Evolutionary conservation across 1,284 basidiomycete species (phyloP).

Genomic region (Ganoderma boninense): DNA sequence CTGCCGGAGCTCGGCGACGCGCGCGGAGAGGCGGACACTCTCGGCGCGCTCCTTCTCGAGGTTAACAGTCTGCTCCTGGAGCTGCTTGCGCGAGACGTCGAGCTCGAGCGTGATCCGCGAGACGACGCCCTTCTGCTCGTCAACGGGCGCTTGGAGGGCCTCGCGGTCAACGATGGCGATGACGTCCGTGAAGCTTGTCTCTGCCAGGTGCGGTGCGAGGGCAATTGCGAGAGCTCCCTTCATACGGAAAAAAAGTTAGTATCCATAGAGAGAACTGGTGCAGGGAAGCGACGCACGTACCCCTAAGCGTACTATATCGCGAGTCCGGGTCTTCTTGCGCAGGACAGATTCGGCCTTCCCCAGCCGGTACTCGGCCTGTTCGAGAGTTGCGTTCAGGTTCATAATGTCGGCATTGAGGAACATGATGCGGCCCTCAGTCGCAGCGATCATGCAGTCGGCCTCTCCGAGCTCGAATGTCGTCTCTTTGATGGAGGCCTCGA

Average conservation of each 20-base stretch:
- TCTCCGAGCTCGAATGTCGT: constrained; percentile 4
- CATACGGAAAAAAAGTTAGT: too few relatives aligned
- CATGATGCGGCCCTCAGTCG: constrained; percentile 8
- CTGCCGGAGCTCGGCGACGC: constrained; percentile 4
- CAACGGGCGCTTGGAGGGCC: constrained; percentile 2
- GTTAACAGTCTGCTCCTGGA: constrained; percentile 5
- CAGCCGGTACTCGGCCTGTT: constrained; percentile 8
- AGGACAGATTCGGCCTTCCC: constrained; percentile 7
- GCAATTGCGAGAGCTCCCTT: not conserved
- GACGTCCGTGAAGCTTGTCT: constrained; percentile 2
- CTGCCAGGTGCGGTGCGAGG: not conserved
- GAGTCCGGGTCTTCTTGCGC: constrained; percentile 3
- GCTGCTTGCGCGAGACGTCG: constrained; percentile 8
- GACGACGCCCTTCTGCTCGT: constrained; percentile 2
- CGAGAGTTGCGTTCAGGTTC: constrained; percentile 5
- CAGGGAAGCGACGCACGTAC: not conserved
- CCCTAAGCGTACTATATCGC: constrained; percentile 9
- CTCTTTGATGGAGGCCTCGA: constrained; percentile 10
- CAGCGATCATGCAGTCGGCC: not conserved
- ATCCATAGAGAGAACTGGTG: too few relatives aligned
- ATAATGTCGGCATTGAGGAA: constrained; percentile 8
- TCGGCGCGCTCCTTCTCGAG: constrained; percentile 12
- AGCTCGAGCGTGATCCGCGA: constrained; percentile 11
- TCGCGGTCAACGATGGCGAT: constrained; percentile 5
- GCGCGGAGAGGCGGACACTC: constrained; percentile 2